Conservation (phyloP, 129 eudicot species). For the Centrapalus pauciflorus region DNA sequence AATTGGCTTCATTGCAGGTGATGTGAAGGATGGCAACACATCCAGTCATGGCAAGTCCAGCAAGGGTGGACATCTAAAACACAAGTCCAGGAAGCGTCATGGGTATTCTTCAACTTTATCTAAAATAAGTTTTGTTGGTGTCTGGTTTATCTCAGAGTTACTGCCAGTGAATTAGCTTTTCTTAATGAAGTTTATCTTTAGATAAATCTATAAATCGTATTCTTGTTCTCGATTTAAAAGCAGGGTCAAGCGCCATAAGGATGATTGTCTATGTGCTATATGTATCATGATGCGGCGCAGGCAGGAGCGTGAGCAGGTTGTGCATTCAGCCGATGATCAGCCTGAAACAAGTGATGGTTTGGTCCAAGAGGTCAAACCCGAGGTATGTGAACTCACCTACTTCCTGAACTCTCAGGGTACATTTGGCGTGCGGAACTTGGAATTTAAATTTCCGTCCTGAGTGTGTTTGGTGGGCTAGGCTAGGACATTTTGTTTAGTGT, state of each 20-base stretch:
- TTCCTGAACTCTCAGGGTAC: too few species aligned
- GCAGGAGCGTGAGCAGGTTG: constrained; percentile 71
- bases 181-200: neutral
- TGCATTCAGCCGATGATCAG: constrained; percentile 45
- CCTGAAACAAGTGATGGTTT: constrained; percentile 45
- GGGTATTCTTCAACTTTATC: constrained; percentile 47
- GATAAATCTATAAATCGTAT: neutral
- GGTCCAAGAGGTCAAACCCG: constrained; percentile 43
- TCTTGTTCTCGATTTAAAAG: neutral
- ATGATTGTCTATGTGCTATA: constrained; percentile 93
- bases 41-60: constrained; percentile 53
- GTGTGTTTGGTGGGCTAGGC: too few species aligned
- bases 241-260: constrained; percentile 90
- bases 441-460: too few species aligned
- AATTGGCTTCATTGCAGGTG: constrained; percentile 32
- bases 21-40: constrained; percentile 45
- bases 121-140: neutral
- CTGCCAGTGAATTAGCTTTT: neutral
- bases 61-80: constrained; percentile 47
- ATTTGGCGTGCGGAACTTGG: too few species aligned
- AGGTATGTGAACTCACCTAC: constrained; percentile 38
- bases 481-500: too few species aligned
- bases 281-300: constrained; percentile 97
- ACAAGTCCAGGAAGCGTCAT: constrained; percentile 42
- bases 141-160: too few species aligned